Percentiles rank a stretch among this genome's conserved stretches.
These are phyloP conservation scores for Knufia fluminis DNA, from an alignment of 2,329 filamentous ascomycete species.

Conservation along the genomic window DNA sequence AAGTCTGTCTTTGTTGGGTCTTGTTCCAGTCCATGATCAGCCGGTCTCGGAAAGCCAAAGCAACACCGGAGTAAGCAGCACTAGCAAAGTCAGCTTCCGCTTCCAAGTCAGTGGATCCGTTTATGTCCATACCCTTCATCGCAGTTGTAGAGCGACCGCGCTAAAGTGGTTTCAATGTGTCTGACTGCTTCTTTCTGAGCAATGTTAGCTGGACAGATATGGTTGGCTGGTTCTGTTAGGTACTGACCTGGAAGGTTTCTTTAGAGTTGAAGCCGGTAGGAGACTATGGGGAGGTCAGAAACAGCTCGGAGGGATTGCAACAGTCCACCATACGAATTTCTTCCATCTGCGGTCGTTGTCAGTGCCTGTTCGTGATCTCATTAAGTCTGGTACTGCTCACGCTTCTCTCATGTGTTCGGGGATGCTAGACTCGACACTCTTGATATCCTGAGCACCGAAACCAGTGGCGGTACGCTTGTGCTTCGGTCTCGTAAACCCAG, in stretches of 20 bases:
- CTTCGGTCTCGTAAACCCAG: conserved; percentile 80
- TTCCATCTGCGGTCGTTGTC: conserved; percentile 41
- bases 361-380: conserved; percentile 10
- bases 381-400: conserved; percentile 49
- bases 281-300: conserved; percentile 35
- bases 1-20: conserved; percentile 93
- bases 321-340: conserved; percentile 31
- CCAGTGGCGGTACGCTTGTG: conserved; percentile 96
- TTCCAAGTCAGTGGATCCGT: neutral
- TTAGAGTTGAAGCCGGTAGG: conserved; percentile 63
- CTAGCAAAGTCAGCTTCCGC: conserved; percentile 28
- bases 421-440: conserved; percentile 81
- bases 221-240: neutral
- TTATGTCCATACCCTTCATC: conserved; percentile 56
- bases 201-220: conserved; percentile 5
- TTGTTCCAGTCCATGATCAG: conserved; percentile 95
- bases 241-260: conserved; percentile 62
- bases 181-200: conserved; percentile 69
- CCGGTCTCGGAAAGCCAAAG: conserved; percentile 84
- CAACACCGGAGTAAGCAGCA: conserved; percentile 84
- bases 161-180: conserved; percentile 93
- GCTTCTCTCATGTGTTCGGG: conserved; percentile 79
- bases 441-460: conserved; percentile 84
- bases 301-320: neutral
- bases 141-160: conserved; percentile 95